These are phyloP conservation scores for Candida silvicultrix DNA, from an alignment of 805 yeast species.

Conservation along the genomic window DNA sequence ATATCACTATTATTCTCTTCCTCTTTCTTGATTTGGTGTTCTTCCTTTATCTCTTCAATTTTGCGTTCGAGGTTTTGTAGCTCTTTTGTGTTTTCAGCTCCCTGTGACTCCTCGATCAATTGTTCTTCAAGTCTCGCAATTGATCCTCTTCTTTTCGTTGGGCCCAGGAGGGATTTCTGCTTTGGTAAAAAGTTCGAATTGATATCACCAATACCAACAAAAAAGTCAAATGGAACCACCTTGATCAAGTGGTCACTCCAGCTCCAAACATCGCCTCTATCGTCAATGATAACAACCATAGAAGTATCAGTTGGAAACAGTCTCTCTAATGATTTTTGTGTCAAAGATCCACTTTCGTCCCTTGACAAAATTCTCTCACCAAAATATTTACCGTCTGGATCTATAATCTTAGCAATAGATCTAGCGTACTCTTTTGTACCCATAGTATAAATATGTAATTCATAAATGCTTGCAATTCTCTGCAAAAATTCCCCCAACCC, in stretches of 20 bases:
- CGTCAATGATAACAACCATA: constrained; percentile 95
- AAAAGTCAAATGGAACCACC: constrained; percentile 93
- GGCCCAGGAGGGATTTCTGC: constrained; percentile 53
- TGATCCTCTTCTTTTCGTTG: constrained; percentile 53
- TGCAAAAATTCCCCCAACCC: constrained; percentile 73
- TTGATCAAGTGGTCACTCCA: constrained; percentile 91
- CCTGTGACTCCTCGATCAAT: constrained; percentile 16
- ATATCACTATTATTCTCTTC: constrained; percentile 26
- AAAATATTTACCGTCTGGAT: constrained; percentile 80
- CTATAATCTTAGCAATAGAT: constrained; percentile 84
- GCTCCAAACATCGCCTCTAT: constrained; percentile 98
- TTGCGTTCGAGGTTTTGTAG: constrained; percentile 22
- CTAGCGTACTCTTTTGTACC: constrained; percentile 93
- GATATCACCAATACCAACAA: constrained; percentile 96
- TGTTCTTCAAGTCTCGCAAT: constrained; percentile 51
- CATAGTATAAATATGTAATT: constrained; percentile 95
- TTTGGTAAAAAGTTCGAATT: constrained; percentile 89
- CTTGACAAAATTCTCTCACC: constrained; percentile 89
- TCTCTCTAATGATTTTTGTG: constrained; percentile 82
- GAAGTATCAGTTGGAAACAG: constrained; percentile 94
- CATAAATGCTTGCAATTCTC: constrained; percentile 59
- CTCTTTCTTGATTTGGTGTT: constrained; percentile 23
- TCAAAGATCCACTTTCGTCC: constrained; percentile 90
- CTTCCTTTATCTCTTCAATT: constrained; percentile 25
- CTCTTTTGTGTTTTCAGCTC: constrained; percentile 24